phyloP scores from a whole-genome alignment of 345 rosid species.

The Camelina hispida region DNA sequence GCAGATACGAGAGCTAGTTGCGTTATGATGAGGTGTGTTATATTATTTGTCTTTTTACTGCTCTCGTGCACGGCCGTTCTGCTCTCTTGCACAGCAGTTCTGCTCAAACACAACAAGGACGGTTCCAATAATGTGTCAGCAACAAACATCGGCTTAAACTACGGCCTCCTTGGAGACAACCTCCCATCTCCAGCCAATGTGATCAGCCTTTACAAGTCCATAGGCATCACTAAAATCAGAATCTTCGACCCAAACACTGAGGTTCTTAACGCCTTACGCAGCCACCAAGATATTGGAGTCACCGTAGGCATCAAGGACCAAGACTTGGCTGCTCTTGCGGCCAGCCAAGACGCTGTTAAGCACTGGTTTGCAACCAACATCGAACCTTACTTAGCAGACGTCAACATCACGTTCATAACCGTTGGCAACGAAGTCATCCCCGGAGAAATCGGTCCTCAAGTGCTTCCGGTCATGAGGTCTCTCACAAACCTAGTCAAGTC shows the following conservation, averaged over 20 bases:
- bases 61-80: background rate
- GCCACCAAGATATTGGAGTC: constrained; percentile 35
- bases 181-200: constrained; percentile 50
- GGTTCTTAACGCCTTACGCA: constrained; percentile 46
- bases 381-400: constrained; percentile 37
- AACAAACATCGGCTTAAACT: constrained; percentile 45
- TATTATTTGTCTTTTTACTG: background rate
- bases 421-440: constrained; percentile 55
- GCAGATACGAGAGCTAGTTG: background rate
- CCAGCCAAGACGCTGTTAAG: constrained; percentile 31
- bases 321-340: constrained; percentile 39
- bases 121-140: background rate
- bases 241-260: constrained; percentile 44
- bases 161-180: constrained; percentile 54
- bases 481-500: constrained; percentile 21
- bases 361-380: constrained; percentile 42
- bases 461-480: constrained; percentile 41
- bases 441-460: constrained; percentile 21
- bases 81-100: background rate
- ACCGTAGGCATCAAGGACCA: constrained; percentile 42
- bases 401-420: constrained; percentile 39
- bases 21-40: constrained; percentile 20
- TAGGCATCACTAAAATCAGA: constrained; percentile 33
- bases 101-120: background rate
- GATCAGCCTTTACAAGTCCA: constrained; percentile 42